Conservation (phyloP, 2,329 filamentous ascomycete genomes). For the Aspergillus fumigatiaffinis region DNA sequence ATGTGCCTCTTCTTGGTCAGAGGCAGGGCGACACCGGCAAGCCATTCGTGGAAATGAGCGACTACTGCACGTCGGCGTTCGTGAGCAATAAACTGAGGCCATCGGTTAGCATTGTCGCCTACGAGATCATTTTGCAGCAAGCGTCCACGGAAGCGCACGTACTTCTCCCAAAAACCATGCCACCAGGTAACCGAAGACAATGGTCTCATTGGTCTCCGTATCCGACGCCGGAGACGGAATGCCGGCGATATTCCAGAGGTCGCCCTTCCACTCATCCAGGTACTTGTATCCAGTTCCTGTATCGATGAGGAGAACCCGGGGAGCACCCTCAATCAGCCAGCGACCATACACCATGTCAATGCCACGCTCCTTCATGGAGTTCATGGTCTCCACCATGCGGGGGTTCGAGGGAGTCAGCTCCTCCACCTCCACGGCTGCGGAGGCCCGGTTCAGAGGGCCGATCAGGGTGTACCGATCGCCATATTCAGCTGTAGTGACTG, state of each 20-base stretch:
- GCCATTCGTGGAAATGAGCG: constrained; percentile 98
- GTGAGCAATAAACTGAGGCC: constrained; percentile 78
- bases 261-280: constrained; percentile 93
- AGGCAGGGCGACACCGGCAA: constrained; percentile 88
- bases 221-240: constrained; percentile 92
- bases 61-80: constrained; percentile 90
- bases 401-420: constrained; percentile 79
- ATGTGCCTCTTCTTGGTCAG: constrained; percentile 91
- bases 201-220: constrained; percentile 93
- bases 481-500: constrained; percentile 97
- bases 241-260: constrained; percentile 87
- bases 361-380: constrained; percentile 88
- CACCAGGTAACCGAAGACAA: constrained; percentile 95
- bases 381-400: constrained; percentile 75
- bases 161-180: constrained; percentile 99
- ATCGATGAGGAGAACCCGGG: constrained; percentile 88
- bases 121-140: background rate
- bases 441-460: constrained; percentile 86
- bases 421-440: constrained; percentile 97
- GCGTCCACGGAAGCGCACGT: constrained; percentile 28
- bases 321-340: constrained; percentile 96
- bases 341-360: constrained; percentile 88
- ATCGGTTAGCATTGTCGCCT: constrained; percentile 11
- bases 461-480: constrained; percentile 94
- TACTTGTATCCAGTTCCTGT: constrained; percentile 89